These are phyloP conservation scores for Acanthamoeba sp. DNA, from an alignment of 208 protist genomes.

Conservation along the genomic window DNA sequence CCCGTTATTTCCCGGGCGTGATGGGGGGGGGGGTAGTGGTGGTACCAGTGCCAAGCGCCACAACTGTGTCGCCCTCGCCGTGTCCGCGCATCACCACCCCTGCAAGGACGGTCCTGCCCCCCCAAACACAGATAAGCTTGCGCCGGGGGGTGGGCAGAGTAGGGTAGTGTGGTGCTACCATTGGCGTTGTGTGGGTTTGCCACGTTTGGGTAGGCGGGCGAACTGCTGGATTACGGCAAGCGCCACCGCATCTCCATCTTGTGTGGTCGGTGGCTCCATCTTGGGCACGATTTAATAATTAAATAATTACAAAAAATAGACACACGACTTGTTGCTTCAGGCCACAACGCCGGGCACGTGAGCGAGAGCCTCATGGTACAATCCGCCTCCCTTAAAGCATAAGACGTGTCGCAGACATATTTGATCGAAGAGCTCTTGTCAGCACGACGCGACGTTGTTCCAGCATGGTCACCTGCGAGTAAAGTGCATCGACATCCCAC, in stretches of 20 bases:
- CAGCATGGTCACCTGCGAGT: neutral
- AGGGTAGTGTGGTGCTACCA: neutral
- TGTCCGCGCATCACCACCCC: conserved; percentile 32
- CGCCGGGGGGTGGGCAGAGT: neutral
- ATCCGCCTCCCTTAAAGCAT: no score
- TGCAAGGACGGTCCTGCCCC: conserved; percentile 75
- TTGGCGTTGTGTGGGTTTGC: neutral
- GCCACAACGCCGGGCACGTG: no score
- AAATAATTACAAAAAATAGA: no score
- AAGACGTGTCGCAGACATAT: no score
- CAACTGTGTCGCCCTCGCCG: neutral
- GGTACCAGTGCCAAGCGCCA: conserved; percentile 18
- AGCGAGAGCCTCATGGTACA: no score
- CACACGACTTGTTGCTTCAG: no score
- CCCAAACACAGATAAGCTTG: neutral
- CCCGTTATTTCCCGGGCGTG: no score
- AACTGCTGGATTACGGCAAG: neutral
- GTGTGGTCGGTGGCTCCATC: neutral
- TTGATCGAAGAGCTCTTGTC: no score
- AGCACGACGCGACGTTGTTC: no score
- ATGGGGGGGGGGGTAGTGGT: neutral
- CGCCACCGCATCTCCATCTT: neutral
- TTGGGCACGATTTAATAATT: no score
- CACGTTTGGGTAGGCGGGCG: neutral
- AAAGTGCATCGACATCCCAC: neutral